Evolutionary conservation across 345 rosid genomes (phyloP).

Genomic region (Brassica rapa): DNA sequence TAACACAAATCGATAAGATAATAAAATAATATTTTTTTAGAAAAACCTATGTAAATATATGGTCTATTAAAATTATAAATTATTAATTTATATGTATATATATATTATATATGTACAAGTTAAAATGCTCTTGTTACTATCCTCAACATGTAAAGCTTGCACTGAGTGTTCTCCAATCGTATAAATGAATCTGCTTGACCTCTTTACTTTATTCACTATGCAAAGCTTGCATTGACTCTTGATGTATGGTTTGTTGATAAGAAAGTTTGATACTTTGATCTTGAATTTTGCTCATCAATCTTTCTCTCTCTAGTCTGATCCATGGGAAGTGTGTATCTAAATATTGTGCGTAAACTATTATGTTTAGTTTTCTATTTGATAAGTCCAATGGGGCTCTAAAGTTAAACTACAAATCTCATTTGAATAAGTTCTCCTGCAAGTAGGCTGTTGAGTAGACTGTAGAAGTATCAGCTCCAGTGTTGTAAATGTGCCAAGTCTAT

Average conservation of each 20-base stretch:
- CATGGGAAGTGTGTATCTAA: slow-evolving; percentile 6
- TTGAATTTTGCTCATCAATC: background rate
- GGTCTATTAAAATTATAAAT: too few relatives aligned
- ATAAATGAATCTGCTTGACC: slow-evolving; percentile 26
- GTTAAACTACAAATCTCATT: background rate
- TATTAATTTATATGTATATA: too few relatives aligned
- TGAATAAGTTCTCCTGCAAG: background rate
- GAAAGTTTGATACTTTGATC: slow-evolving; percentile 8
- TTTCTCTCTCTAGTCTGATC: background rate
- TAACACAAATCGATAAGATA: too few relatives aligned
- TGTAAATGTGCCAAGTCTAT: slow-evolving; percentile 1
- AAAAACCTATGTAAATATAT: too few relatives aligned
- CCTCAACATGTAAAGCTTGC: slow-evolving; percentile 34
- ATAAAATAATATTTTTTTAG: too few relatives aligned
- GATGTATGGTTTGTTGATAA: slow-evolving; percentile 21
- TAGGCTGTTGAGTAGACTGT: background rate
- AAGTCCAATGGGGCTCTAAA: background rate
- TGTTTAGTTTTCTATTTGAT: background rate
- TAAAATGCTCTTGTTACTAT: slow-evolving; percentile 16
- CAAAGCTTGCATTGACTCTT: slow-evolving; percentile 22
- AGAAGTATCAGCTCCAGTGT: background rate
- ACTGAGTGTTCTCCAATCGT: slow-evolving; percentile 7
- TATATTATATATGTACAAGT: too few relatives aligned
- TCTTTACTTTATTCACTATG: background rate
- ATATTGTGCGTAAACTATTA: background rate